These are phyloP conservation scores for Puccinia novopanici DNA, from an alignment of 1,284 basidiomycete genomes.

Conservation along the genomic window DNA sequence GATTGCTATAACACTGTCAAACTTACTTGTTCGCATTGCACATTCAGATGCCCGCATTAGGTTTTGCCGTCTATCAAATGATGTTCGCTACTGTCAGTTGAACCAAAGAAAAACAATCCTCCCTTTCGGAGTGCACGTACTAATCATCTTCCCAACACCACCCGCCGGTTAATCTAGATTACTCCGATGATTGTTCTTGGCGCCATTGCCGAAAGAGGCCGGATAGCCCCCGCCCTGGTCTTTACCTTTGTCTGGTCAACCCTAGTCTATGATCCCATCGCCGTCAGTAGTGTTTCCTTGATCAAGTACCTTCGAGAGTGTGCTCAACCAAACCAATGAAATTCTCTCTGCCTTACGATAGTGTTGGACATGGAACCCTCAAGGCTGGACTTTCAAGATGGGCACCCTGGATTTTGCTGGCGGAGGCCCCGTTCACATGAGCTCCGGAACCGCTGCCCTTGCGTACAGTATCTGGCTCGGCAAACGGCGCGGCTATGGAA, in stretches of 20 bases:
- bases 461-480: slow-evolving; percentile 59
- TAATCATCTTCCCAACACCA: background rate
- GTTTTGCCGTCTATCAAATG: slow-evolving; percentile 86
- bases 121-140: background rate
- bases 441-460: slow-evolving; percentile 53
- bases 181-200: slow-evolving; percentile 75
- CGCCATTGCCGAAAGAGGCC: slow-evolving; percentile 86
- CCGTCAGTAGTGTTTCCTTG: slow-evolving; percentile 52
- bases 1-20: no score
- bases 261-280: slow-evolving; percentile 88
- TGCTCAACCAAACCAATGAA: background rate
- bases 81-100: slow-evolving; percentile 79
- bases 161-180: slow-evolving; percentile 57
- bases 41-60: slow-evolving; percentile 69
- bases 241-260: slow-evolving; percentile 92
- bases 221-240: slow-evolving; percentile 80
- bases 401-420: slow-evolving; percentile 59
- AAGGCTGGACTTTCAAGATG: slow-evolving; percentile 58
- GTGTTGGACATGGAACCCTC: slow-evolving; percentile 57
- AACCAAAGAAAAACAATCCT: slow-evolving; percentile 35
- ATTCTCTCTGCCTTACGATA: background rate
- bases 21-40: no score
- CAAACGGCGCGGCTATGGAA: slow-evolving; percentile 61
- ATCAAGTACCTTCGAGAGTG: background rate
- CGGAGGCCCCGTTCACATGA: slow-evolving; percentile 59